Evolutionary conservation across 1,139 yeast species (phyloP).

Genomic region (Sugiyamaella pinicola): DNA sequence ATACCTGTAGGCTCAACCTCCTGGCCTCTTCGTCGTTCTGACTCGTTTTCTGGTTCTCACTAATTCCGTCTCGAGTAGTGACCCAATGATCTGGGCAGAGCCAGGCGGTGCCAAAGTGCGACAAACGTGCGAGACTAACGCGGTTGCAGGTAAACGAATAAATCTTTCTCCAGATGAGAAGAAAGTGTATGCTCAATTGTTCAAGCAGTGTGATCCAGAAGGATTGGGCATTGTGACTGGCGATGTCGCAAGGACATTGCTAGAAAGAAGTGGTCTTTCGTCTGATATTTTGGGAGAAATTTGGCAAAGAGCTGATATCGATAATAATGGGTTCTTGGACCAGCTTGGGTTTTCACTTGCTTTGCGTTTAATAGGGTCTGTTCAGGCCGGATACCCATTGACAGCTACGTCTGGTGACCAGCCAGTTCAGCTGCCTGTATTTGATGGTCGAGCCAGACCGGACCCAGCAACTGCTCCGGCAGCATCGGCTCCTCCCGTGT

Average conservation of each 20-base stretch:
- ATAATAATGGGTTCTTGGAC: constrained; percentile 81
- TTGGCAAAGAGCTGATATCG: constrained; percentile 89
- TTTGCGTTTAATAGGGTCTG: constrained; percentile 85
- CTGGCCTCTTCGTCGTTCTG: no score
- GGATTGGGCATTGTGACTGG: constrained; percentile 85
- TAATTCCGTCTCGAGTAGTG: no score
- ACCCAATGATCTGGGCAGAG: no score
- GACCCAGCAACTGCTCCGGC: constrained; percentile 17
- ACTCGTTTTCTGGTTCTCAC: no score
- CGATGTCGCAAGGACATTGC: constrained; percentile 79
- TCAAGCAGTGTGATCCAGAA: constrained; percentile 78
- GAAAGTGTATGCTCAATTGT: constrained; percentile 68
- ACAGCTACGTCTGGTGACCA: constrained; percentile 54
- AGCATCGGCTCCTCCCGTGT: constrained; percentile 32
- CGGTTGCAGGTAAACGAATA: constrained; percentile 21
- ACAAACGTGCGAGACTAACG: neutral
- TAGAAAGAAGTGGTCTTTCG: constrained; percentile 84
- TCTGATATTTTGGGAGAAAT: constrained; percentile 81
- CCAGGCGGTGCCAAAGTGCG: no score
- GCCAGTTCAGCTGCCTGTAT: constrained; percentile 52
- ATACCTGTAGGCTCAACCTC: neutral
- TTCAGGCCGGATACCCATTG: constrained; percentile 71
- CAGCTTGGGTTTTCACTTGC: constrained; percentile 83
- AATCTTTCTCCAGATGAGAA: constrained; percentile 77
- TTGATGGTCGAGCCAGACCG: constrained; percentile 36